Evolutionary conservation across 2,329 filamentous ascomycete species (phyloP).

Genomic region (Triangularia verruculosa): DNA sequence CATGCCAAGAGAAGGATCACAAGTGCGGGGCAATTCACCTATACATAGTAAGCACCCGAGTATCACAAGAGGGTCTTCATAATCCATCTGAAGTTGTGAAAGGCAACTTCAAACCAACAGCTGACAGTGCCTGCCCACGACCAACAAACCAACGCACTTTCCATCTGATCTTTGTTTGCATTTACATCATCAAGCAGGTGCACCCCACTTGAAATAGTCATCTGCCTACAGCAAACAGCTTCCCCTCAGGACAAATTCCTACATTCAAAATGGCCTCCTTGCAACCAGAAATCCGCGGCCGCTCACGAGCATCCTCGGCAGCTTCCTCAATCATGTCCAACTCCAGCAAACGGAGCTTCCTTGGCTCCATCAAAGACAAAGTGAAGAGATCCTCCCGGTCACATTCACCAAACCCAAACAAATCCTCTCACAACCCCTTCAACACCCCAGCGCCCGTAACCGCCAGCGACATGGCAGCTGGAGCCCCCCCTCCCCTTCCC

Average conservation of each 20-base stretch:
- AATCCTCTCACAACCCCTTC: conserved; percentile 12
- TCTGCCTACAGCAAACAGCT: neutral
- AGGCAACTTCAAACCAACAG: neutral
- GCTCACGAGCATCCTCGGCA: conserved; percentile 5
- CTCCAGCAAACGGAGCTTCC: conserved; percentile 24
- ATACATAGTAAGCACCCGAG: neutral
- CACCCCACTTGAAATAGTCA: neutral
- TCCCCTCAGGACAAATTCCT: neutral
- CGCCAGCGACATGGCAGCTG: neutral
- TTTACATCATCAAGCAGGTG: neutral
- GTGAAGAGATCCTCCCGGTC: conserved; percentile 30
- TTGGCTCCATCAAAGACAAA: conserved; percentile 36
- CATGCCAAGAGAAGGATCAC: no score
- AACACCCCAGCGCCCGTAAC: neutral
- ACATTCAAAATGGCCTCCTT: neutral
- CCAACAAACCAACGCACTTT: neutral
- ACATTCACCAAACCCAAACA: conserved; percentile 16
- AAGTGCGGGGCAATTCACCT: neutral
- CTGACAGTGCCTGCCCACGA: neutral
- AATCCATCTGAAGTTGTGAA: neutral
- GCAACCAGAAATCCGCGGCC: neutral
- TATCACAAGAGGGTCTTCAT: neutral
- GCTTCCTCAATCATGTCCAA: conserved; percentile 24
- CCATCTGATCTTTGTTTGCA: neutral
- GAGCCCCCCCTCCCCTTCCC: neutral